Base-by-base conservation (phyloP, 139 green algal species). In the Haematococcus sp. region DNA sequence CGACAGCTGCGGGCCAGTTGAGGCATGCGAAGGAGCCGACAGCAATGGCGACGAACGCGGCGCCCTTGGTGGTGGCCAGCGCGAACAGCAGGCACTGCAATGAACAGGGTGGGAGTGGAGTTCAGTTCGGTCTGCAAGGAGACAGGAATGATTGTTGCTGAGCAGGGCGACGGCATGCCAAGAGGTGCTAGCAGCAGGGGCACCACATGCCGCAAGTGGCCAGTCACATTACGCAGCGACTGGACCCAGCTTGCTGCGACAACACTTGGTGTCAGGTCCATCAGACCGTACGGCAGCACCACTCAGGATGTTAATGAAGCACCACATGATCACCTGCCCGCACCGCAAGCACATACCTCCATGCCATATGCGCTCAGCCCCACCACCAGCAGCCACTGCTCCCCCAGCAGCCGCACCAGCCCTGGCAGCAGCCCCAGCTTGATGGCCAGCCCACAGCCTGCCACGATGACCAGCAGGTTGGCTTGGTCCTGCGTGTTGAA, bases 401-500 rank as follows among this genome's bases (percentile, higher is more conserved):
- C 86, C 25, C 86, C 86, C 60, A 91, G 25, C 44, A 33, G 63
- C 35, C 28, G 63, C 23, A 93, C 76, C 67, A 93, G 55, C 31
- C 58, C 28, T 2, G 79, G 71, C 70, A 94, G 83, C 56, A 93
- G 64, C 11, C 89, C 11, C 2, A 76, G 78, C 74, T 96, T 89
- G 19, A 93, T 85, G 16, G 92, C 7, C 35, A 96, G 80, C 25
- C 90, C 87, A 9, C 73, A 75, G 17, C 66, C 63, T 0, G 90
- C 89, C 40, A 84, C 72, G 4, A 94, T 59, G 19, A 86, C 78
- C 16, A 94, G 86, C 75, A 96, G 56, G 4, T 84, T 46, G 0
- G 75, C 71, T 60, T 89, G 83, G 66, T 95, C 91, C 4, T 63
- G 54, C 4, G 86, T 89, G n/a, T 65, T 85, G 79, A 92, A 94